A percentile compares a stretch with the other conserved stretches of the same genome.
These are phyloP conservation scores for Mrakia gelida DNA, from an alignment of 768 basidiomycete species.

Conservation along the genomic window DNA sequence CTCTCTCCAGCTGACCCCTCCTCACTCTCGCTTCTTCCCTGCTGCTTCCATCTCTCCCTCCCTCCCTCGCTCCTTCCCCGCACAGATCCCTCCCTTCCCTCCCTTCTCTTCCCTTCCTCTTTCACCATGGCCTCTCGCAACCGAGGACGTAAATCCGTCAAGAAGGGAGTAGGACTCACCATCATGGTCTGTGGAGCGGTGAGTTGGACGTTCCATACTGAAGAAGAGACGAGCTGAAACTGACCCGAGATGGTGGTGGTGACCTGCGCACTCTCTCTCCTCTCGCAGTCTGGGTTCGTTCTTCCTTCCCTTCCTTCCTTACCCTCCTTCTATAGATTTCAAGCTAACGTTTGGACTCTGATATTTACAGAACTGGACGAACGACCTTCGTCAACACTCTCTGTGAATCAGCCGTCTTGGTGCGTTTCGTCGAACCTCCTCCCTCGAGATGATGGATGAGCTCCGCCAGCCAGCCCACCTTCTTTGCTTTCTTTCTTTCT, in stretches of 20 bases:
- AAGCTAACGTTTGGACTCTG: background rate
- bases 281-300: constrained; percentile 3
- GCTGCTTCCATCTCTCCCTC: background rate
- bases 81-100: background rate
- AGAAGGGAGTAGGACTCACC: constrained; percentile 98
- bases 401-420: constrained; percentile 49
- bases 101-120: background rate
- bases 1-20: background rate
- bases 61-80: background rate
- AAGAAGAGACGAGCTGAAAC: constrained; percentile 15
- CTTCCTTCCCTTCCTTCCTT: background rate
- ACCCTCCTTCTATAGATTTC: background rate
- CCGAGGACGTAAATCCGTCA: constrained; percentile 62
- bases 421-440: constrained; percentile 6
- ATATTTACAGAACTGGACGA: constrained; percentile 15
- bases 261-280: background rate
- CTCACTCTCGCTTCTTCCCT: background rate
- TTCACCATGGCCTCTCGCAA: constrained; percentile 19
- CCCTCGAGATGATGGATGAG: background rate
- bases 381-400: constrained; percentile 82
- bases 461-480: background rate
- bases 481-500: no score
- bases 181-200: constrained; percentile 86
- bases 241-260: background rate
- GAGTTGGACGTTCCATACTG: constrained; percentile 41